Evolutionary conservation across 306 rosid species (phyloP), one percentile per base, ranked within the genome.

Genomic region (Begonia masoniana): DNA sequence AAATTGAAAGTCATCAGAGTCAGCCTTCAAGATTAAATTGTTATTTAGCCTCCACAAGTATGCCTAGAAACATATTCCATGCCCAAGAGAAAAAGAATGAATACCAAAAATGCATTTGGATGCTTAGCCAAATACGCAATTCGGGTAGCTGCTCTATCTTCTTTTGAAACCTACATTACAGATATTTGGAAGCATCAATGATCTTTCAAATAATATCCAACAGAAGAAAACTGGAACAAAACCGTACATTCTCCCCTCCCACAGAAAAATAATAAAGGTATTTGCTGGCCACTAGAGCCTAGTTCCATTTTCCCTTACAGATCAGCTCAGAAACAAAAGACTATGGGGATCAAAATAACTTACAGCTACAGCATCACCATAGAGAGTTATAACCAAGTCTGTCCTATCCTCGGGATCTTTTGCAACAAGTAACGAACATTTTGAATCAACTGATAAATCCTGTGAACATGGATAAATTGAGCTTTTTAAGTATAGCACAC

Each of bases 101-200:
- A 13, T 91, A 91, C 96, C 97, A 88, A 91, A 78, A 91, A 81
- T 51, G 96, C 97, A 61, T 81, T 75, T 56, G 96, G 92, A 73
- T 80, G 96, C 71, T 60, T 83, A 8, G 88, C 87, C 72, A 85
- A 81, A 79, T 85, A 85, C 53, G 92, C 87, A 69, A 76, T 75
- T 49, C 96, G 85, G 67, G 71, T 31, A 36, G 83, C 76, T 62
- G 73, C 69, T 62, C 46, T 69, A 60, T 91, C 94, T 41, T 75
- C 75, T 71, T 78, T 85, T 52, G 88, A 63, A 55, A 91, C 88
- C 97, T 91, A 66, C 58, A 62, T 46, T 36, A 61, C 46, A 3
- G 16, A 59, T 46, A 47, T 56, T 56, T 61, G 23, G 11, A 21
- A 62, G 48, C 66, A 61, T 51, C 61, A 60, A 52, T 63, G 42